Evolutionary conservation across 306 rosid species (phyloP), one percentile per base, ranked within the genome.

Genomic region (Gastrolobium villosum): DNA sequence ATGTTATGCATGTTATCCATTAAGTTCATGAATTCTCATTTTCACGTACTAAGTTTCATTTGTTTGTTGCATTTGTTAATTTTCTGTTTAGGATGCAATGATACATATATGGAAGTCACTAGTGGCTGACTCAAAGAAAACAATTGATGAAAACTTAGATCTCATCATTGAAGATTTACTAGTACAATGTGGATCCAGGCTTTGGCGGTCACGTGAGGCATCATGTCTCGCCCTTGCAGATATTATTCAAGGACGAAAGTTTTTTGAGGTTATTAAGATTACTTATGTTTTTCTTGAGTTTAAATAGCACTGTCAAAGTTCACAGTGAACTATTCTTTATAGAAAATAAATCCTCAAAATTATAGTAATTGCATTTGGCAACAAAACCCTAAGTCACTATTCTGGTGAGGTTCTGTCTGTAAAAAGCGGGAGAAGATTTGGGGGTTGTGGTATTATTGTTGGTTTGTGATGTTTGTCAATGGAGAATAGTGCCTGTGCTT

Each of bases 121-220:
- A 30, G 99, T 92, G 79, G 92, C 88, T 9, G 98, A 95, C 84
- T 89, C 99, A 43, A 95, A 92, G 91, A 95, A 85, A 86, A 89
- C 99, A 54, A 90, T 95, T 63, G 97, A 95, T 56, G 99, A 95
- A 75, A 81, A 92, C 81, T 87, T 92, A 45, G 94, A 92, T 76
- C 85, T 89, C 77, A 91, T 92, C 70, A 79, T 91, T 81, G 96
- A 88, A 76, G 99, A 95, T 83, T 86, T 92, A 75, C 55, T 95
- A 39, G 81, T 81, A 49, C 99, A 92, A 81, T 92, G 93, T 89
- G 97, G 97, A 80, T 92, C 99, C 55, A 87, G 98, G 91, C 95
- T 92, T 71, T 95, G 99, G 99, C 91, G 96, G 79, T 92, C 98
- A 20, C 99, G 98, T 39, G 96, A 95, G 83, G 90, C 99, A 60